These are phyloP conservation scores for Wickerhamomyces sp. DNA, from an alignment of 1,139 yeast species.

Conservation along the genomic window DNA sequence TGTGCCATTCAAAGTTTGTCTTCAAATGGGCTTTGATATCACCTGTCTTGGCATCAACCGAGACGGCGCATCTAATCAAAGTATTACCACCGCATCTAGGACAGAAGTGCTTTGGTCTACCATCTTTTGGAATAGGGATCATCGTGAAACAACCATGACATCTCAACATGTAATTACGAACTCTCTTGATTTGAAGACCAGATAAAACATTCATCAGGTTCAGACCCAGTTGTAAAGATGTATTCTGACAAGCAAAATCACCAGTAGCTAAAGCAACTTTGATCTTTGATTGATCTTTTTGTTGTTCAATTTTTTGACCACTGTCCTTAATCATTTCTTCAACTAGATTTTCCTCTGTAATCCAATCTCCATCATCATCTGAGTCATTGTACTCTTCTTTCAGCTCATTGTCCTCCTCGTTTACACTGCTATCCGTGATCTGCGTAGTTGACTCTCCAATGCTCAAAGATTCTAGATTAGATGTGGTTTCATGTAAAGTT, in stretches of 20 bases:
- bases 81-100: conserved; percentile 89
- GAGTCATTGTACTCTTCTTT: conserved; percentile 48
- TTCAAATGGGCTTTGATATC: conserved; percentile 85
- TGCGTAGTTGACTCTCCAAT: background rate
- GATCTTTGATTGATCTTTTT: conserved; percentile 32
- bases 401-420: conserved; percentile 18
- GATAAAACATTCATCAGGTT: conserved; percentile 80
- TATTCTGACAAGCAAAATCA: conserved; percentile 97
- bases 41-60: conserved; percentile 76
- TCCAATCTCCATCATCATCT: conserved; percentile 92
- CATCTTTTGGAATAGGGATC: conserved; percentile 71
- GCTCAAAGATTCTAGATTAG: conserved; percentile 8
- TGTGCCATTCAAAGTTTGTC: conserved; percentile 90
- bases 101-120: conserved; percentile 81
- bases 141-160: conserved; percentile 95
- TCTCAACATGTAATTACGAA: conserved; percentile 88
- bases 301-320: conserved; percentile 41
- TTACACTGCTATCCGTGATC: background rate
- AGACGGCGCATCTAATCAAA: conserved; percentile 82
- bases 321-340: conserved; percentile 65
- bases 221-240: conserved; percentile 84
- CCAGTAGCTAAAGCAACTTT: conserved; percentile 88
- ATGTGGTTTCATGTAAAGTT: conserved; percentile 14
- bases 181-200: conserved; percentile 79
- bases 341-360: conserved; percentile 77